A percentile compares a stretch with the other conserved stretches of the same genome.
phyloP scores from a whole-genome alignment of 345 rosid species.

The Hibiscus trionum region DNA sequence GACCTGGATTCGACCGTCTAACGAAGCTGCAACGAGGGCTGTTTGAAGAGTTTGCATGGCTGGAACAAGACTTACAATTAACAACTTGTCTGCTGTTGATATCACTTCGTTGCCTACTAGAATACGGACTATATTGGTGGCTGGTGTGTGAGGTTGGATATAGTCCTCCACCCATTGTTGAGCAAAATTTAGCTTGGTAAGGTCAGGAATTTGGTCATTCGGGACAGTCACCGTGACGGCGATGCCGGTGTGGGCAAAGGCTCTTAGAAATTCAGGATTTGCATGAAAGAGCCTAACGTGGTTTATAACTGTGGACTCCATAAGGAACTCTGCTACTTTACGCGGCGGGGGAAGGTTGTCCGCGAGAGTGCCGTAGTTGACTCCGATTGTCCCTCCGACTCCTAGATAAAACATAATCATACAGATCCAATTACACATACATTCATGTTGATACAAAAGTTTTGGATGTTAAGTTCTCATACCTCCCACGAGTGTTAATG shows the following conservation, averaged over 20 bases:
- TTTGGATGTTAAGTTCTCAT: too few relatives aligned
- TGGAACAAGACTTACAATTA: slow-evolving; percentile 42
- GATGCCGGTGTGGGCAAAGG: slow-evolving; percentile 60
- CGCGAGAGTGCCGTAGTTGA: slow-evolving; percentile 73
- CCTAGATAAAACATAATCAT: too few relatives aligned
- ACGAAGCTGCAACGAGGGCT: slow-evolving; percentile 40
- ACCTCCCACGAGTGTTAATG: slow-evolving; percentile 12
- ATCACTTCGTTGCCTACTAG: slow-evolving; percentile 84
- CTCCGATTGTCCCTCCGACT: slow-evolving; percentile 46
- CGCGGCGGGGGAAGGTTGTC: slow-evolving; percentile 70
- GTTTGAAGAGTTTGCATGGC: slow-evolving; percentile 75
- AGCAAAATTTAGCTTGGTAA: slow-evolving; percentile 42
- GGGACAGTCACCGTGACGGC: slow-evolving; percentile 56
- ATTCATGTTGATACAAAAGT: too few relatives aligned
- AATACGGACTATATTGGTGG: slow-evolving; percentile 66
- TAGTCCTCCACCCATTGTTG: slow-evolving; percentile 53
- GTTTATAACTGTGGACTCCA: slow-evolving; percentile 55
- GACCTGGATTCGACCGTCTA: slow-evolving; percentile 58
- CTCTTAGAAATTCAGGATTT: slow-evolving; percentile 39
- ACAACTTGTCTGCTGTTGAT: slow-evolving; percentile 37
- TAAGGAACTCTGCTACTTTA: slow-evolving; percentile 61
- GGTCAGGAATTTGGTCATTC: slow-evolving; percentile 59
- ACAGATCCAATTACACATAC: too few relatives aligned
- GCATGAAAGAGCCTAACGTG: slow-evolving; percentile 63
- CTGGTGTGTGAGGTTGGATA: slow-evolving; percentile 49